These are phyloP conservation scores for Babesia bovis DNA, from an alignment of 169 alveolate species.

Conservation along the genomic window DNA sequence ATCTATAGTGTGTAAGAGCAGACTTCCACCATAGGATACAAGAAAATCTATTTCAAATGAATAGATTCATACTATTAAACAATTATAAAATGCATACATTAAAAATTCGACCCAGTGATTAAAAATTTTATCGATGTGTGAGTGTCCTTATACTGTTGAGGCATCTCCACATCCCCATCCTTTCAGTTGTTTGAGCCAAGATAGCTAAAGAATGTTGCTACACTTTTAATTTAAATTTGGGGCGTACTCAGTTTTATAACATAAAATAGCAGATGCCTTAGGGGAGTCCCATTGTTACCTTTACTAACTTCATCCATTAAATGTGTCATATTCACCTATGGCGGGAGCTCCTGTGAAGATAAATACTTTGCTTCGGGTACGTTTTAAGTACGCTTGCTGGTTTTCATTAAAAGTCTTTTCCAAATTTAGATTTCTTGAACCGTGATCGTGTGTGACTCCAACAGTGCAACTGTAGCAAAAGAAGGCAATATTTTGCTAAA, in stretches of 20 bases:
- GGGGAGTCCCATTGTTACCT: background rate
- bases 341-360: constrained; percentile 32
- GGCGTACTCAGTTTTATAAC: background rate
- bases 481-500: too few species aligned
- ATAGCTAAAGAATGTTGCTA: background rate
- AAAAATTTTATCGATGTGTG: background rate
- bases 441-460: too few species aligned
- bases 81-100: too few species aligned
- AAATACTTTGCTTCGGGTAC: constrained; percentile 44
- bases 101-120: too few species aligned
- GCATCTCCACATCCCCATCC: constrained; percentile 34
- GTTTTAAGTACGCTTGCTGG: background rate
- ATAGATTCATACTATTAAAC: too few species aligned
- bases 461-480: too few species aligned
- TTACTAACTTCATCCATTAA: background rate
- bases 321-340: background rate
- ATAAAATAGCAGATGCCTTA: background rate
- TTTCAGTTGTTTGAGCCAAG: background rate
- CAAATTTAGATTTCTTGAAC: too few species aligned
- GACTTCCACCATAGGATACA: too few species aligned
- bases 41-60: too few species aligned
- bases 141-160: background rate
- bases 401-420: background rate
- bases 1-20: too few species aligned
- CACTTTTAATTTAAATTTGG: background rate